Conservation (phyloP, 345 rosid species). For the Brassica carinata region DNA sequence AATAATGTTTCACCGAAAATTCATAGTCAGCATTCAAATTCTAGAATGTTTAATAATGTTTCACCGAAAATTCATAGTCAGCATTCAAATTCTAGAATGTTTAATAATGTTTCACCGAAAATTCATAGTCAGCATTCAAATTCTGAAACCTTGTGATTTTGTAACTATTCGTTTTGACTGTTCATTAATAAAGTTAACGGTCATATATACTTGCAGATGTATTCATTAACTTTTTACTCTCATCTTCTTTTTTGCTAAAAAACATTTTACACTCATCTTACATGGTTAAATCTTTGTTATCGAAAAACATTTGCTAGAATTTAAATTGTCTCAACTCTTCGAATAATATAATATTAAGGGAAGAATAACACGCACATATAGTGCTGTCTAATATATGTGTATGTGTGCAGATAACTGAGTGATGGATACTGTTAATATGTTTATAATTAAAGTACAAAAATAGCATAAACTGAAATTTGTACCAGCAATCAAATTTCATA, state of each 20-base stretch:
- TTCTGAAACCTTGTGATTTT: neutral
- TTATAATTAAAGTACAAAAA: too few relatives aligned
- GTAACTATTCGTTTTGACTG: neutral
- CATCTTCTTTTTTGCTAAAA: too few relatives aligned
- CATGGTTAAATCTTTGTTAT: neutral
- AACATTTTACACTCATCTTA: too few relatives aligned
- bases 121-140: neutral
- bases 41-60: too few relatives aligned
- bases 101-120: neutral
- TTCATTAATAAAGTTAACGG: neutral
- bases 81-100: too few relatives aligned
- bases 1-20: too few relatives aligned
- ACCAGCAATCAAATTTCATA: too few relatives aligned
- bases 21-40: too few relatives aligned
- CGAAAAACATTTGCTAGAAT: neutral
- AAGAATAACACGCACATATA: neutral
- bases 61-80: too few relatives aligned
- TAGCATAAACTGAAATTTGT: too few relatives aligned
- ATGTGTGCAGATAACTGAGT: too few relatives aligned
- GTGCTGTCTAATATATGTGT: neutral
- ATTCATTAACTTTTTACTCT: neutral
- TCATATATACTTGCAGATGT: neutral
- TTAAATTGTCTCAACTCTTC: neutral
- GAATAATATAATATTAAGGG: neutral
- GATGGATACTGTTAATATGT: too few relatives aligned